Conservation (phyloP, 2,329 filamentous ascomycete genomes). For the Venturia effusa region DNA sequence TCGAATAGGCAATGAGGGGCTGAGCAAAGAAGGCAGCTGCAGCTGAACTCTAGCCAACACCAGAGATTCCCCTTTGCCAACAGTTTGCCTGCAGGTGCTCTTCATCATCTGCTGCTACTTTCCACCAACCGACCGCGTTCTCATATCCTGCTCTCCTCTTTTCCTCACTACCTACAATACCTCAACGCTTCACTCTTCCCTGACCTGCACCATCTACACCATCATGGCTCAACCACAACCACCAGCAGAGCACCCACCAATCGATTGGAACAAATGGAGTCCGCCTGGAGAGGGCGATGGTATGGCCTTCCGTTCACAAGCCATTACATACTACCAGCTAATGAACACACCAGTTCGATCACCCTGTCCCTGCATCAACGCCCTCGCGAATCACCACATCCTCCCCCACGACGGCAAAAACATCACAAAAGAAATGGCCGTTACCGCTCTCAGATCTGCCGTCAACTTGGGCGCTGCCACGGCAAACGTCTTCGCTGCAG, state of each 20-base stretch:
- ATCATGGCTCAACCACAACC: constrained; percentile 4
- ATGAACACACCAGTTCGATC: constrained; percentile 9
- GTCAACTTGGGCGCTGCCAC: constrained; percentile 8
- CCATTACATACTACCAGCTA: neutral
- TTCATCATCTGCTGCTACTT: neutral
- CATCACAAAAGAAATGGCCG: constrained; percentile 11
- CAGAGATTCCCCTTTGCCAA: neutral
- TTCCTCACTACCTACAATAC: too few species aligned
- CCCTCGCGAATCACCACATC: constrained; percentile 14
- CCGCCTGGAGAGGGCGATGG: constrained; percentile 12
- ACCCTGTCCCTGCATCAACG: constrained; percentile 13
- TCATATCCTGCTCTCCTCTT: neutral
- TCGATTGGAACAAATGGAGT: constrained; percentile 13
- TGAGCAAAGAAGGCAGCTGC: neutral
- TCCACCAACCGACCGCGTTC: neutral
- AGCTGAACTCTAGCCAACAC: neutral
- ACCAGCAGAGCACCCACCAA: constrained; percentile 10
- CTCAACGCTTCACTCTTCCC: neutral
- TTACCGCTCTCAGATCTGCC: constrained; percentile 5
- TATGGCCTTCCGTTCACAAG: too few species aligned
- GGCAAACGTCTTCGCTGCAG: constrained; percentile 4
- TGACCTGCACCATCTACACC: neutral
- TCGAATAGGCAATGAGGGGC: neutral
- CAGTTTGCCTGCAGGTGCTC: neutral
- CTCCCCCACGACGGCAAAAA: constrained; percentile 13